A percentile compares a stretch with the other conserved stretches of the same genome.
phyloP scores from a whole-genome alignment of 192 early-diverging fungal species.

The Phycomyces blakesleeanus region DNA sequence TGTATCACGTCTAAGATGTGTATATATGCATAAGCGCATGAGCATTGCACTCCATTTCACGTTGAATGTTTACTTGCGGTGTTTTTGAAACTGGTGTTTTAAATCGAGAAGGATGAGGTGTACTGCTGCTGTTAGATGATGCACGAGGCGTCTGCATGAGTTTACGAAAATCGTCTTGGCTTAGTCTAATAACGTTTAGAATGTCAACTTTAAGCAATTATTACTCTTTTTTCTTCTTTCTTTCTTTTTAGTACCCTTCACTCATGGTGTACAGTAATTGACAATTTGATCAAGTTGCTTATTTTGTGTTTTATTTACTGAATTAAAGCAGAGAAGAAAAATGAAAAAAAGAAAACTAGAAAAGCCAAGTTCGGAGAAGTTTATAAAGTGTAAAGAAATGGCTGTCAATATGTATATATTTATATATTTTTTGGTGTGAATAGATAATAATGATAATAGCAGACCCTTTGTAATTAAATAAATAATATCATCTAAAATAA shows the following conservation, averaged over 20 bases:
- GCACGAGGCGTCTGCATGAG: slow-evolving; percentile 68
- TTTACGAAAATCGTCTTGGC: slow-evolving; percentile 79
- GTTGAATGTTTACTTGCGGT: slow-evolving; percentile 26
- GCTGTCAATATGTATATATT: too few species aligned
- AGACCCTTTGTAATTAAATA: too few species aligned
- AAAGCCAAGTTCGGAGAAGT: too few species aligned
- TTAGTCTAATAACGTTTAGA: slow-evolving; percentile 38
- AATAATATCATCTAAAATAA: too few species aligned
- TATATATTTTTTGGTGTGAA: too few species aligned
- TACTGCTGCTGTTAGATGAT: slow-evolving; percentile 23
- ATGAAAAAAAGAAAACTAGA: too few species aligned
- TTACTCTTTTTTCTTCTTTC: not conserved
- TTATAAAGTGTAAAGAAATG: too few species aligned
- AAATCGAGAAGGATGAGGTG: slow-evolving; percentile 29
- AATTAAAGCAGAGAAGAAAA: too few species aligned
- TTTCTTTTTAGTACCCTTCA: slow-evolving; percentile 11
- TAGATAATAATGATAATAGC: too few species aligned
- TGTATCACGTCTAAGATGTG: slow-evolving; percentile 25
- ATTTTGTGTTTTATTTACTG: too few species aligned
- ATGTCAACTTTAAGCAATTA: not conserved
- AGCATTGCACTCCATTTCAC: not conserved
- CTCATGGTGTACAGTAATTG: not conserved
- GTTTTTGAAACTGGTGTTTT: slow-evolving; percentile 27
- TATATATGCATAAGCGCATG: slow-evolving; percentile 3
- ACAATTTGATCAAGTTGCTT: too few species aligned